Conservation (phyloP, 208 protist genomes). For the Crithidia mellificae region DNA sequence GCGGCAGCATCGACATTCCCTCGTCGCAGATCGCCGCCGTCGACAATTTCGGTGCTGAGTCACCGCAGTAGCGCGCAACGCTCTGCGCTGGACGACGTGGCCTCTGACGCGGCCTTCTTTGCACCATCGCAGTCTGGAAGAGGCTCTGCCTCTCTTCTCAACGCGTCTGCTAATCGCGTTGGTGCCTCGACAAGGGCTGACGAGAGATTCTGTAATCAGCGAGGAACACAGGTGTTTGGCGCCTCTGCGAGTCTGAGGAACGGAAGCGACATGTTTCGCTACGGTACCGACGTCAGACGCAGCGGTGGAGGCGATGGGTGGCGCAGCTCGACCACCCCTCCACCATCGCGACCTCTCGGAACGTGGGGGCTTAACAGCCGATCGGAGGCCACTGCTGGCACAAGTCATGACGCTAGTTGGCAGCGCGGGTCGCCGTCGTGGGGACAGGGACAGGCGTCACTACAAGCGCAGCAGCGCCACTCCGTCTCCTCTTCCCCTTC, state of each 20-base stretch:
- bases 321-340: background rate
- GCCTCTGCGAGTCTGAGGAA: background rate
- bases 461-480: background rate
- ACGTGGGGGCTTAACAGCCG: background rate
- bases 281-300: background rate
- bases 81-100: background rate
- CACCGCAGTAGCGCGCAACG: constrained; percentile 7
- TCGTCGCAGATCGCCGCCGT: constrained; percentile 6
- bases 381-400: background rate
- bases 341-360: background rate
- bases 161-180: background rate
- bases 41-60: constrained; percentile 9
- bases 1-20: background rate
- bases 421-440: background rate
- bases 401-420: background rate
- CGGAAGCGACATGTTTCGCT: constrained; percentile 10
- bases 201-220: background rate
- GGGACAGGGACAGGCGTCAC: background rate
- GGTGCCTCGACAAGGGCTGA: background rate
- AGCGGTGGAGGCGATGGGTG: background rate
- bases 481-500: background rate
- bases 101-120: background rate
- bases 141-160: background rate
- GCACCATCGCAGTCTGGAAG: background rate
- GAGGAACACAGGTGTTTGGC: background rate